A percentile compares a stretch with the other conserved stretches of the same genome.
These are phyloP conservation scores for Sphagnum tenellum DNA, from an alignment of 225 moss, liverwort and hornwort genomes.

Conservation along the genomic window DNA sequence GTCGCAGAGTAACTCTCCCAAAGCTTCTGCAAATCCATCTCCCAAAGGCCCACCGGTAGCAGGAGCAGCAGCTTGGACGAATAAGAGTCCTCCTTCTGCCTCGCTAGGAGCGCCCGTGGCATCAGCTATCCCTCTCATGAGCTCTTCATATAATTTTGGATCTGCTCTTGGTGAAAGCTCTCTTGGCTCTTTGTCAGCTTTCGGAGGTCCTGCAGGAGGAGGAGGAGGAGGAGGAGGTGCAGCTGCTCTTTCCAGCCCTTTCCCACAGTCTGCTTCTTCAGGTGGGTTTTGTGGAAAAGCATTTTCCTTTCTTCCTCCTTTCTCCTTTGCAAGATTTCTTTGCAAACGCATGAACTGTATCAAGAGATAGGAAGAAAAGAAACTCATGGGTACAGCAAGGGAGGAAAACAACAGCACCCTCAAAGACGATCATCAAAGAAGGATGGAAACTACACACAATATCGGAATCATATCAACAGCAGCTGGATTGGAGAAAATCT, in stretches of 20 bases:
- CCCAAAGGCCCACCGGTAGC: not conserved
- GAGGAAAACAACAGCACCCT: too few relatives aligned
- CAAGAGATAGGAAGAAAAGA: too few relatives aligned
- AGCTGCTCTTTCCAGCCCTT: not conserved
- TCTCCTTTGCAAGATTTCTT: too few relatives aligned
- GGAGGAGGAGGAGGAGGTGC: slow-evolving; percentile 13
- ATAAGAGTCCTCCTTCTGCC: slow-evolving; percentile 43
- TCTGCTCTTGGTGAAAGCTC: slow-evolving; percentile 41
- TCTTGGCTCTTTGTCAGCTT: slow-evolving; percentile 46
- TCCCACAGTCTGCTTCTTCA: too few relatives aligned
- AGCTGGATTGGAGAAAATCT: too few relatives aligned
- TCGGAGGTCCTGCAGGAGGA: slow-evolving; percentile 27
- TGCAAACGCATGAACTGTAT: too few relatives aligned
- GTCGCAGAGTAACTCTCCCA: slow-evolving; percentile 73
- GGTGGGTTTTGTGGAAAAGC: too few relatives aligned
- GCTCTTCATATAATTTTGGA: slow-evolving; percentile 33
- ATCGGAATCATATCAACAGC: too few relatives aligned
- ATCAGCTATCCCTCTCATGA: slow-evolving; percentile 7
- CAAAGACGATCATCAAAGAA: too few relatives aligned
- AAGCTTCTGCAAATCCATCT: slow-evolving; percentile 52
- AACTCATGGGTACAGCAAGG: too few relatives aligned
- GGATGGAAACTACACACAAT: too few relatives aligned
- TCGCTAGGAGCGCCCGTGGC: slow-evolving; percentile 25
- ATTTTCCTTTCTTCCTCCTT: too few relatives aligned
- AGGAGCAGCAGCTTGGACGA: slow-evolving; percentile 37